Evolutionary conservation across 148 eudicot species (phyloP).

Genomic region (Silene latifolia): DNA sequence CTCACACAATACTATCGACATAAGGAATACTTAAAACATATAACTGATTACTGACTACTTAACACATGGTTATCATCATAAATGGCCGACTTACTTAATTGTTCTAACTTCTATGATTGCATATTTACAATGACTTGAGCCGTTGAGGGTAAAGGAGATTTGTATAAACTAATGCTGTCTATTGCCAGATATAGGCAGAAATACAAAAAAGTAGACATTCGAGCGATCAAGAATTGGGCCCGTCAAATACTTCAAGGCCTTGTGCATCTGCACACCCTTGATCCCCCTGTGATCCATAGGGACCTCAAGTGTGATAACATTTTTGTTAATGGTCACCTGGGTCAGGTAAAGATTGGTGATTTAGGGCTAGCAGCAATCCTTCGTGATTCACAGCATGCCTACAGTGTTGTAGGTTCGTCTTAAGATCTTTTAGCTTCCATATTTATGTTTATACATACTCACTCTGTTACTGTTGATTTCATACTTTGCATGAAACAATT

Average conservation of each 20-base stretch:
- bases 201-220: conserved; percentile 52
- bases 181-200: conserved; percentile 62
- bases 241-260: conserved; percentile 79
- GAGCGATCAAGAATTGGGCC: conserved; percentile 80
- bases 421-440: background rate
- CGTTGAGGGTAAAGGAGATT: background rate
- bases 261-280: conserved; percentile 64
- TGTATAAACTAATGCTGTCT: background rate
- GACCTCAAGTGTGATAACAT: conserved; percentile 93
- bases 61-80: no score
- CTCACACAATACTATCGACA: no score
- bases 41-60: no score
- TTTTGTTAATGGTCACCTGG: conserved; percentile 87
- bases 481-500: no score
- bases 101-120: background rate
- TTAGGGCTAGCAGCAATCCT: conserved; percentile 87
- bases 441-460: no score
- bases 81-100: background rate
- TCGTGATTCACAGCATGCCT: conserved; percentile 60
- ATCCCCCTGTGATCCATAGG: no score
- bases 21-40: no score
- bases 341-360: conserved; percentile 96
- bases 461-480: background rate
- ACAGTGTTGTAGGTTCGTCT: conserved; percentile 62
- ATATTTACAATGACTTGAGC: background rate